phyloP scores from a whole-genome alignment of 1,139 yeast genomes.

The Candida freyschussii region DNA sequence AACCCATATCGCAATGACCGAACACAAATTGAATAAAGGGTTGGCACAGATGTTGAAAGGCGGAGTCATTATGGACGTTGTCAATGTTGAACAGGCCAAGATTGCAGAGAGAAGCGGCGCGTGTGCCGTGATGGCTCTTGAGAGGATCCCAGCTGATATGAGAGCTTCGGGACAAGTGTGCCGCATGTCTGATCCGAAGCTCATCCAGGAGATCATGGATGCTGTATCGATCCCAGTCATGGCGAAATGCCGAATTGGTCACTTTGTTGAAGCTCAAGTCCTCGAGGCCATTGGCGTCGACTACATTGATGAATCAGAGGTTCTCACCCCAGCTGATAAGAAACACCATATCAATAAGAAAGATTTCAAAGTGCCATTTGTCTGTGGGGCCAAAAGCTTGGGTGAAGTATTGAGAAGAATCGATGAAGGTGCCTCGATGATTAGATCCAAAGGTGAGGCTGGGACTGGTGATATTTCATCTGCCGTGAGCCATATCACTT shows the following conservation, averaged over 20 bases:
- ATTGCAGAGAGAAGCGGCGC: slow-evolving; percentile 87
- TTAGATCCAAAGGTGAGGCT: slow-evolving; percentile 28
- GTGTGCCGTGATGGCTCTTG: slow-evolving; percentile 88
- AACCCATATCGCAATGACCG: slow-evolving; percentile 1
- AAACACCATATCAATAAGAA: slow-evolving; percentile 58
- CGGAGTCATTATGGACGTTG: slow-evolving; percentile 64
- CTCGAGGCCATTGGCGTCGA: slow-evolving; percentile 71
- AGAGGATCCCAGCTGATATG: slow-evolving; percentile 84
- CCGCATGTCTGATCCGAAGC: slow-evolving; percentile 82
- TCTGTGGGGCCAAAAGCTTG: slow-evolving; percentile 79
- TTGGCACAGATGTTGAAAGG: slow-evolving; percentile 88
- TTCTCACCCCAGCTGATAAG: slow-evolving; percentile 78
- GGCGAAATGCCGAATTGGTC: slow-evolving; percentile 90
- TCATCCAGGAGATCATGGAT: slow-evolving; percentile 73
- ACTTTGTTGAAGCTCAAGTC: slow-evolving; percentile 77
- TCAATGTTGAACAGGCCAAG: slow-evolving; percentile 52
- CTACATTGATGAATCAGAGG: slow-evolving; percentile 83
- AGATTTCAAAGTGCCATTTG: slow-evolving; percentile 70
- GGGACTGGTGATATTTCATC: slow-evolving; percentile 3
- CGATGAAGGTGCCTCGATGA: slow-evolving; percentile 84
- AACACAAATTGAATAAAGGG: slow-evolving; percentile 54
- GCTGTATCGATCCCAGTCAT: slow-evolving; percentile 68
- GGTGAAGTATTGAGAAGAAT: slow-evolving; percentile 84
- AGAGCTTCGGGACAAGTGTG: slow-evolving; percentile 81
- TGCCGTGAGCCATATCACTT: slow-evolving; percentile 2